These are phyloP conservation scores for Yamadazyma jaroonii DNA, from an alignment of 1,139 yeast genomes.

Conservation along the genomic window DNA sequence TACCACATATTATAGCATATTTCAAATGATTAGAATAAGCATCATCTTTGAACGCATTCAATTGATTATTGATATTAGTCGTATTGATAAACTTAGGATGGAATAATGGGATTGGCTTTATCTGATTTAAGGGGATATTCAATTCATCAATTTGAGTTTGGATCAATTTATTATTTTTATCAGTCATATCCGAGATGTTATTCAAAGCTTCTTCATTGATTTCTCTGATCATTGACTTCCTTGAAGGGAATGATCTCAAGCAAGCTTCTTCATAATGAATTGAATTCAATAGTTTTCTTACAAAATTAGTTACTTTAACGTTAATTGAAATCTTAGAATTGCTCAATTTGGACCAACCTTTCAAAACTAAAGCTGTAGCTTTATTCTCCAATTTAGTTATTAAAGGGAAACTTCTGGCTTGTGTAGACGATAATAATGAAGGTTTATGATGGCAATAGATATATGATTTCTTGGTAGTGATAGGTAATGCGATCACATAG, in stretches of 20 bases:
- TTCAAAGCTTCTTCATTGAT: slow-evolving; percentile 24
- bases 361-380: slow-evolving; percentile 33
- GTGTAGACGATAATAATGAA: slow-evolving; percentile 23
- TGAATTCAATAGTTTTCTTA: slow-evolving; percentile 35
- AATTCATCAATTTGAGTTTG: slow-evolving; percentile 32
- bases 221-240: slow-evolving; percentile 47
- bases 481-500: slow-evolving; percentile 57
- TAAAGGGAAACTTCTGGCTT: slow-evolving; percentile 28
- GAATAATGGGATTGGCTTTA: slow-evolving; percentile 42
- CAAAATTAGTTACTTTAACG: slow-evolving; percentile 32
- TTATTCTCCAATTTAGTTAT: slow-evolving; percentile 38
- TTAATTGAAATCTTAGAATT: slow-evolving; percentile 38
- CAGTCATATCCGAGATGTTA: background rate
- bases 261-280: slow-evolving; percentile 55
- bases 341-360: slow-evolving; percentile 46
- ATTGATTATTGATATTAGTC: slow-evolving; percentile 29
- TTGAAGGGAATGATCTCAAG: slow-evolving; percentile 50
- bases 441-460: slow-evolving; percentile 59
- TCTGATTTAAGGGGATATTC: slow-evolving; percentile 28
- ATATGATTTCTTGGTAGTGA: slow-evolving; percentile 54
- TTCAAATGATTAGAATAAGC: slow-evolving; percentile 30
- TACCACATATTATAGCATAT: slow-evolving; percentile 43
- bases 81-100: slow-evolving; percentile 40
- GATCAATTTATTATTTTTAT: slow-evolving; percentile 14
- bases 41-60: slow-evolving; percentile 25